Conservation (phyloP, 352 stramenopile genomes). For the Phytopythium aichiense region DNA sequence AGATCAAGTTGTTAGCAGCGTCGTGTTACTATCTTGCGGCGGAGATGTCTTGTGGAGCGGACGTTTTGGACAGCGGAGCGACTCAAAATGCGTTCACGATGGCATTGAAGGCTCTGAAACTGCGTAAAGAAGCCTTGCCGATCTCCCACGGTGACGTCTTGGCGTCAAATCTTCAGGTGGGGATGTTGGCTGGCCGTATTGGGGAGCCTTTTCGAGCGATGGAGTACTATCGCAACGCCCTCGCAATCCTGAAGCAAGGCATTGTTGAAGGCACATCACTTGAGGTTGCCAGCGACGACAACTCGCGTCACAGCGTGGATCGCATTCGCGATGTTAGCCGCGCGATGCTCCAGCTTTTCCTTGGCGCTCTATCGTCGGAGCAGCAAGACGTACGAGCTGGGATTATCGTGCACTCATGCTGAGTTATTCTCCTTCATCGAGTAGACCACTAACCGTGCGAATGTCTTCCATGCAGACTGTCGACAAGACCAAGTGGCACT, state of each 20-base stretch:
- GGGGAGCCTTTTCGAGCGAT: conserved; percentile 51
- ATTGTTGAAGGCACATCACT: conserved; percentile 1
- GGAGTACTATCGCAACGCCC: conserved; percentile 41
- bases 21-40: conserved; percentile 28
- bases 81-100: conserved; percentile 40
- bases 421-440: not conserved
- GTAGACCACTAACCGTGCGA: not conserved
- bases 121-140: conserved; percentile 31
- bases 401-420: not conserved
- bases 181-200: conserved; percentile 27
- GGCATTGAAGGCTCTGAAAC: conserved; percentile 26
- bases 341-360: conserved; percentile 32
- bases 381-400: conserved; percentile 11
- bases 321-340: conserved; percentile 38
- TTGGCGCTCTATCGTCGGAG: conserved; percentile 29
- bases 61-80: not conserved
- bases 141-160: conserved; percentile 26
- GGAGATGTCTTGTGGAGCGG: not conserved
- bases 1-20: conserved; percentile 23
- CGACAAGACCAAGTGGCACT: conserved; percentile 33
- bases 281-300: not conserved
- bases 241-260: conserved; percentile 27
- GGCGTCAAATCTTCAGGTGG: conserved; percentile 45
- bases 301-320: conserved; percentile 7
- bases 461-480: conserved; percentile 22